Evolutionary conservation across 768 basidiomycete genomes (phyloP), one percentile per base, ranked within the genome.

Genomic region (Inosperma sp.): DNA sequence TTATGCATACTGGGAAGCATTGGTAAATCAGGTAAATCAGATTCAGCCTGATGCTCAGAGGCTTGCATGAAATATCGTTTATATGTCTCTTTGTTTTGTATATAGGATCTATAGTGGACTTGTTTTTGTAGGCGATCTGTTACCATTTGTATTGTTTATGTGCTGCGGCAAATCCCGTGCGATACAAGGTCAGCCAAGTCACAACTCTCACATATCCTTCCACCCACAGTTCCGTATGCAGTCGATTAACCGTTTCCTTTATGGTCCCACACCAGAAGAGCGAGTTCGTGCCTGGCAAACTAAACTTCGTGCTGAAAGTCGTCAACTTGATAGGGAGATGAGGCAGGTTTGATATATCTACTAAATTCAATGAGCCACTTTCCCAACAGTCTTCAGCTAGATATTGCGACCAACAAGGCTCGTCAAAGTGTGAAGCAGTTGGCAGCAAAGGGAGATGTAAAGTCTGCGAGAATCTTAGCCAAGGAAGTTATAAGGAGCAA

Each of bases 181-280:
- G n/a, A n/a, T n/a, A n/a, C n/a, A n/a, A n/a, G n/a, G n/a, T n/a
- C n/a, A n/a, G n/a, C n/a, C n/a, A 22, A 22, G n/a, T 17, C 8
- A 39, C 6, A 14, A 5, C 39, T 22, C 21, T 13, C 19, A 41
- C 39, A 29, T 23, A 47, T 35, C 26, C 4, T 30, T 30, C 27
- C 37, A 36, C n/a, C 9, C 13, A 27, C 2, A 3, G 10, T n/a
- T 26, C 16, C 34, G 14, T 55, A 91, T 93, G 88, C 88, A 92
- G 67, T 70, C 84, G 27, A 86, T 98, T 63, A 94, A 92, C 66
- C 83, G 93, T 34, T 93, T 94, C 66, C 70, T 99, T 37, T 97
- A 98, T 72, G 96, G 96, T 2, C 95, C 93, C 14, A 92, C 95
- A 0, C 87, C 94, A 19, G 93, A 98, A 68, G 96, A 99, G 72